A percentile compares a stretch with the other conserved stretches of the same genome.
These are phyloP conservation scores for Notholithocarpus densiflorus DNA, from an alignment of 306 rosid genomes.

Conservation along the genomic window DNA sequence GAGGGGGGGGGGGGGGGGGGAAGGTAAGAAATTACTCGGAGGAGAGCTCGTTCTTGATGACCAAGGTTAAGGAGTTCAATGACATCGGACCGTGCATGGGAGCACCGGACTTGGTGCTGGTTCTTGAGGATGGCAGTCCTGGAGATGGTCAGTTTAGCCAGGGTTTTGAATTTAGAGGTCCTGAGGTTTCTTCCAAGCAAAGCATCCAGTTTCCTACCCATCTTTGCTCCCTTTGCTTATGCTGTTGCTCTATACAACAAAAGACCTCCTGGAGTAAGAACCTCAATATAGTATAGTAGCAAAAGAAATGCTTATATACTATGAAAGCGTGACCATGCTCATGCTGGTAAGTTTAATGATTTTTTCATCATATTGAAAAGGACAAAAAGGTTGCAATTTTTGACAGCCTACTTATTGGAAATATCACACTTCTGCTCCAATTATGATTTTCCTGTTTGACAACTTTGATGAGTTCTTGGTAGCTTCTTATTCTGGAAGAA, in stretches of 20 bases:
- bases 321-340: background rate
- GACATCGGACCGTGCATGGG: conserved; percentile 48
- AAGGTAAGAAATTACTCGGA: conserved; percentile 37
- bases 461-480: background rate
- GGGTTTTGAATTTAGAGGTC: conserved; percentile 42
- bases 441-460: background rate
- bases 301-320: background rate
- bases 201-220: conserved; percentile 51
- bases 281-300: background rate
- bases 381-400: background rate
- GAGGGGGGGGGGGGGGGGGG: background rate
- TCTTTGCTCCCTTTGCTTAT: conserved; percentile 14
- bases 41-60: conserved; percentile 57
- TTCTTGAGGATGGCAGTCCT: conserved; percentile 57
- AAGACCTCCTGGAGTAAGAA: background rate
- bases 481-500: background rate
- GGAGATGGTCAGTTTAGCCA: conserved; percentile 39
- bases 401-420: background rate
- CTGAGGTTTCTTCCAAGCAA: conserved; percentile 47
- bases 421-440: background rate
- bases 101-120: conserved; percentile 41
- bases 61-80: conserved; percentile 54
- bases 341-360: background rate
- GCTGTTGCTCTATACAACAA: background rate
- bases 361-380: background rate